Percentiles rank a stretch among this genome's conserved stretches.
These are phyloP conservation scores for Magnolia sinica DNA, from an alignment of 164 flowering plant species.

Conservation along the genomic window DNA sequence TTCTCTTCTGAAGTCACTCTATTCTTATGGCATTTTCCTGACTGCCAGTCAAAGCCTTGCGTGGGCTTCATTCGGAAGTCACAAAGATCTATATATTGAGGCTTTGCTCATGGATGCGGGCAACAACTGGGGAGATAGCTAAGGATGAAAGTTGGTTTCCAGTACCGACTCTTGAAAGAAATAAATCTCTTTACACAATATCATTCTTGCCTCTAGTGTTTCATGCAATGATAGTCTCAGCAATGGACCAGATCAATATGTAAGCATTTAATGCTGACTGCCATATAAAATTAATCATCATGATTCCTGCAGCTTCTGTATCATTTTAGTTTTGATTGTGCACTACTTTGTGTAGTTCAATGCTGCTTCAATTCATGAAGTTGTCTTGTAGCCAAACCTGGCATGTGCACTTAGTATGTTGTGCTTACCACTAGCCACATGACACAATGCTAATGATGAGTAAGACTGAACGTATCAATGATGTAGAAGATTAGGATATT, in stretches of 20 bases:
- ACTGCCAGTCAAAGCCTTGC: slow-evolving; percentile 63
- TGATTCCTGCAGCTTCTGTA: neutral
- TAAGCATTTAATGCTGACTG: slow-evolving; percentile 35
- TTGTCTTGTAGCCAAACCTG: neutral
- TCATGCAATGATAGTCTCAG: slow-evolving; percentile 61
- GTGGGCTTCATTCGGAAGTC: slow-evolving; percentile 65
- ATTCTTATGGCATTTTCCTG: slow-evolving; percentile 11
- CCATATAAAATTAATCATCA: neutral
- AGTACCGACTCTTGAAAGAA: slow-evolving; percentile 88
- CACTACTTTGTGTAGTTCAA: neutral
- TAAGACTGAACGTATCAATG: no score
- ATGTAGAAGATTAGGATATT: no score
- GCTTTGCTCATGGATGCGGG: slow-evolving; percentile 94
- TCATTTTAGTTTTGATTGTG: neutral
- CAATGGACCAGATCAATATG: slow-evolving; percentile 85
- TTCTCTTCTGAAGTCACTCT: slow-evolving; percentile 2
- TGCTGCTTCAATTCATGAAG: neutral
- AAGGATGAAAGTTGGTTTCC: slow-evolving; percentile 87
- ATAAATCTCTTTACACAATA: slow-evolving; percentile 84
- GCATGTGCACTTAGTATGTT: neutral
- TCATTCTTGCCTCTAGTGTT: slow-evolving; percentile 87
- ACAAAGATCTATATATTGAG: slow-evolving; percentile 76
- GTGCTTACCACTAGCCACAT: no score
- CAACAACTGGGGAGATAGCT: slow-evolving; percentile 64
- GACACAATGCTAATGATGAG: no score